Base-by-base conservation (phyloP, 306 rosid species). In the Castanospermum australe region DNA sequence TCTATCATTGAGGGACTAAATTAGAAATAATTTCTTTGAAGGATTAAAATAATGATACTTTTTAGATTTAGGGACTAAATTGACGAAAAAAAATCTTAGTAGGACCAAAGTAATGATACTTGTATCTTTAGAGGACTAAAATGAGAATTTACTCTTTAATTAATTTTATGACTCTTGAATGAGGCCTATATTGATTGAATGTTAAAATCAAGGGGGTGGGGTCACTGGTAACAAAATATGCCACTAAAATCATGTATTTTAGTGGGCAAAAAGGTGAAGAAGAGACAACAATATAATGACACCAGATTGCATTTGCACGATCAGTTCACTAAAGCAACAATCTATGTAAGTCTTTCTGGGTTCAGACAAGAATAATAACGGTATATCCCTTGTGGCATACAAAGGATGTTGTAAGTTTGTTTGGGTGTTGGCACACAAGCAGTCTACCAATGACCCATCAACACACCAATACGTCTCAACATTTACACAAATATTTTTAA, bases 161-260 rank as follows among this genome's bases (percentile, higher is more conserved):
- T 57, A 93, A 83, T 79, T 84, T 88, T 84, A 82, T 86, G 55
- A 95, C 98, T 82, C 99, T 90, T 71, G 68, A 10, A 87, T 95
- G 98, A 66, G 98, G 97, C 89, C 99, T 95, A 54, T 7, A 78
- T 48, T 56, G 50, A 50, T 76, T 24, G 50, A 86, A 78, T 76
- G 35, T 28, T 70, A 20, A 73, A 38, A 62, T 15, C 41, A 72
- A 54, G 65, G 54, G 41, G 50, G 78, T 42, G 51, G 10, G 14
- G 66, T 55, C 56, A 79, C 51, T 33, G 57, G 86, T 44, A 33
- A 44, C 39, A 71, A 36, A 63, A 62, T 12, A 56, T 51, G 61
- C 36, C 41, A 51, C 35, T 57, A 36, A 28, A 17, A 72, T 50
- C 28, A 50, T 67, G 13, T n/a, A 33, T 28, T 71, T 5, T 9